phyloP scores from a whole-genome alignment of 2,329 filamentous ascomycete species.

The Fusarium hostae region DNA sequence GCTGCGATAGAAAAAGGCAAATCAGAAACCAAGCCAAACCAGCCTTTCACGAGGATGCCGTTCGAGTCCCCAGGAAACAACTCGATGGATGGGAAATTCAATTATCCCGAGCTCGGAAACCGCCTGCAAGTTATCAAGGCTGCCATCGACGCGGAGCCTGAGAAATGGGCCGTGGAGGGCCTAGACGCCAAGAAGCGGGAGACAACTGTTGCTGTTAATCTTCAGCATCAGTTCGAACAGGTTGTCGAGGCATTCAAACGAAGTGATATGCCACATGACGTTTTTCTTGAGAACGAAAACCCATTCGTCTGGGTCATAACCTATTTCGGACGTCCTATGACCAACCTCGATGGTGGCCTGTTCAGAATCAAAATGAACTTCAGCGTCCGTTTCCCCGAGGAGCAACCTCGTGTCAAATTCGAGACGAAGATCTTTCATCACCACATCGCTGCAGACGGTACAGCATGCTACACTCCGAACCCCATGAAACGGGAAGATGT shows the following conservation, averaged over 20 bases:
- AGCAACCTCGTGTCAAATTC: slow-evolving; percentile 86
- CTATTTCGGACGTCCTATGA: slow-evolving; percentile 92
- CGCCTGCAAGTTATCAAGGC: slow-evolving; percentile 76
- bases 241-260: slow-evolving; percentile 79
- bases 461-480: slow-evolving; percentile 82
- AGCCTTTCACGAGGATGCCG: slow-evolving; percentile 81
- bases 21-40: slow-evolving; percentile 70
- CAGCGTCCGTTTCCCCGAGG: slow-evolving; percentile 86
- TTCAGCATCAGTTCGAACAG: slow-evolving; percentile 87
- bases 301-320: slow-evolving; percentile 91
- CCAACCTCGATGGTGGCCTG: slow-evolving; percentile 90
- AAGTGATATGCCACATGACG: slow-evolving; percentile 76
- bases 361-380: slow-evolving; percentile 84
- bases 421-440: slow-evolving; percentile 89
- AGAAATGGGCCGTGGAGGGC: slow-evolving; percentile 78
- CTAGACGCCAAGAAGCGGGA: slow-evolving; percentile 71
- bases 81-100: slow-evolving; percentile 85
- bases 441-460: slow-evolving; percentile 81
- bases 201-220: slow-evolving; percentile 79
- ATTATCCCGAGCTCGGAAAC: slow-evolving; percentile 78
- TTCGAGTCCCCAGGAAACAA: slow-evolving; percentile 80
- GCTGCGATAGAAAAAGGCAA: slow-evolving; percentile 74
- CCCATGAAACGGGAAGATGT: slow-evolving; percentile 75
- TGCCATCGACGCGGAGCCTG: slow-evolving; percentile 76
- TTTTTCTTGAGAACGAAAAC: slow-evolving; percentile 82